These are phyloP conservation scores for Tuber melanosporum DNA, from an alignment of 495 filamentous ascomycete genomes.

Conservation along the genomic window DNA sequence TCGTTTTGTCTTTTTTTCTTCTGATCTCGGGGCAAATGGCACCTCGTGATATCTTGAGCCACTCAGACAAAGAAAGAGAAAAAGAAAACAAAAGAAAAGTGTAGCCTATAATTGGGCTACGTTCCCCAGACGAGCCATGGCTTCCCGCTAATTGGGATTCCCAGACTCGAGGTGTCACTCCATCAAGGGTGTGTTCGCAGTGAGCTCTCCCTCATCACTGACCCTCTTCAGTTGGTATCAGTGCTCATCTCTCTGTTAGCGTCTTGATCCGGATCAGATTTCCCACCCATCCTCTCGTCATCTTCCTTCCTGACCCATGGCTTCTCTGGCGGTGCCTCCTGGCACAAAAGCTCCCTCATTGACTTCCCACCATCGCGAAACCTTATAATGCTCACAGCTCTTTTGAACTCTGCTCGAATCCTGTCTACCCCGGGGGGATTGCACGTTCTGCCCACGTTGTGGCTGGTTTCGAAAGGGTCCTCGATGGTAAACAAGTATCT, in stretches of 20 bases:
- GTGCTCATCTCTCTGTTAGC: background rate
- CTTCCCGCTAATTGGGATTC: background rate
- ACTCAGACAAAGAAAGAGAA: background rate
- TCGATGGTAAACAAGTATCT: constrained; percentile 83
- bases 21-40: background rate
- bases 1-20: background rate
- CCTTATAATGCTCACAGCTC: constrained; percentile 61
- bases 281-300: constrained; percentile 9
- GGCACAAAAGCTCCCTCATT: constrained; percentile 32
- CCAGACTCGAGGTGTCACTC: background rate
- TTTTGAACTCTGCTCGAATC: constrained; percentile 71
- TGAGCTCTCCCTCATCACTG: background rate
- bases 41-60: background rate
- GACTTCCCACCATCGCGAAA: constrained; percentile 32
- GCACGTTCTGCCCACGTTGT: constrained; percentile 78
- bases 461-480: constrained; percentile 75
- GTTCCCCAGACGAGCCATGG: background rate
- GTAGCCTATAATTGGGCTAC: background rate
- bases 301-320: constrained; percentile 33
- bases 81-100: background rate
- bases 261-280: background rate
- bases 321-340: constrained; percentile 39
- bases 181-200: background rate
- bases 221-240: background rate
- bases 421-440: constrained; percentile 57